A percentile compares a stretch with the other conserved stretches of the same genome.
Evolutionary conservation across 352 stramenopile species (phyloP).

Genomic region (Pythium apleroticum): DNA sequence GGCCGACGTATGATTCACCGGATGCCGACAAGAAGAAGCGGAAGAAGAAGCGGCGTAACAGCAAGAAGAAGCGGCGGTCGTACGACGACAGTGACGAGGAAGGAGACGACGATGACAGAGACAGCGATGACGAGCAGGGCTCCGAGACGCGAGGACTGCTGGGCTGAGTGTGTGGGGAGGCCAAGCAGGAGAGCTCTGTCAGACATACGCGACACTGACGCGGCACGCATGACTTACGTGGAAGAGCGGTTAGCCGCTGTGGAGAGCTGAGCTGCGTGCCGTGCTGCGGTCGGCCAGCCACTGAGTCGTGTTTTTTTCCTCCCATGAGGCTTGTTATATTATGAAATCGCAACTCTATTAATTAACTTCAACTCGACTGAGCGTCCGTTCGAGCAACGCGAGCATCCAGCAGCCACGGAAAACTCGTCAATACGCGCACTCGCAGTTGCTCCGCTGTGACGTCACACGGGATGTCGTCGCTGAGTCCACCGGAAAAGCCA

Average conservation of each 20-base stretch:
- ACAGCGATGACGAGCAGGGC: constrained; percentile 27
- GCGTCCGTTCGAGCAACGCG: constrained; percentile 77
- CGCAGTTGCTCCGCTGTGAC: constrained; percentile 63
- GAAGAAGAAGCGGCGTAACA: constrained; percentile 27
- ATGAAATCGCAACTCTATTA: no score
- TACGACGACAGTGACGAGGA: constrained; percentile 44
- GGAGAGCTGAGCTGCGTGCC: no score
- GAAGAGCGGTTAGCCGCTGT: no score
- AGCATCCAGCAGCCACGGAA: constrained; percentile 61
- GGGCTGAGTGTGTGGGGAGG: constrained; percentile 37
- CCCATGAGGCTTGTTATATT: no score
- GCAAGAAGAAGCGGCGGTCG: constrained; percentile 28
- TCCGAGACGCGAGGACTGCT: constrained; percentile 55
- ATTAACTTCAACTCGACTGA: constrained; percentile 36
- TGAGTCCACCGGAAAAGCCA: constrained; percentile 58
- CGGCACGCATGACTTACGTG: no score
- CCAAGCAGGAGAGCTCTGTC: no score
- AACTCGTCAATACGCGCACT: constrained; percentile 38
- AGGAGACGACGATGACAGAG: constrained; percentile 23
- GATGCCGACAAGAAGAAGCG: constrained; percentile 41
- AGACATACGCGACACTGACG: no score
- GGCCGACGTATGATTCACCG: constrained; percentile 63
- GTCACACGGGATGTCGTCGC: constrained; percentile 65
- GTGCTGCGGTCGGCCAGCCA: no score
- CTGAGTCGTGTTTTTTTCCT: no score